Evolutionary conservation across 2,329 filamentous ascomycete genomes (phyloP).

Genomic region (Exophiala oligosperma): DNA sequence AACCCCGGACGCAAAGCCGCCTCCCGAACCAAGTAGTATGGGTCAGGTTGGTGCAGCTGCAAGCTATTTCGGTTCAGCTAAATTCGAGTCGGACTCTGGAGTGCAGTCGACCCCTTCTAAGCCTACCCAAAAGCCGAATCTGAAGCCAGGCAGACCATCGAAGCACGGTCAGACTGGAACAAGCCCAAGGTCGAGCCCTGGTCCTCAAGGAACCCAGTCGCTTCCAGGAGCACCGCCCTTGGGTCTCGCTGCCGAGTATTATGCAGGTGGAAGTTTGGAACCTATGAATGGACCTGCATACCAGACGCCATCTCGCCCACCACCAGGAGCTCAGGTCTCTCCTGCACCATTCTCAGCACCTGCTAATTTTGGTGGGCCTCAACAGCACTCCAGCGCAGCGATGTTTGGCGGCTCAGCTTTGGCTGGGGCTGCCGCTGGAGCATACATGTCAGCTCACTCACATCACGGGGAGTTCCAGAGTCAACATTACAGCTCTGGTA

Average conservation of each 20-base stretch:
- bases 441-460: constrained; percentile 40
- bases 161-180: constrained; percentile 29
- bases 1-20: constrained; percentile 52
- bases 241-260: constrained; percentile 22
- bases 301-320: constrained; percentile 20
- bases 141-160: constrained; percentile 2
- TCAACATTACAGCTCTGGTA: constrained; percentile 34
- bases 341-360: constrained; percentile 30
- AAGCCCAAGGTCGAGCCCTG: constrained; percentile 30
- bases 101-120: constrained; percentile 34
- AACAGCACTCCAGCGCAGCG: constrained; percentile 31
- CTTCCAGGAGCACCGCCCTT: constrained; percentile 5
- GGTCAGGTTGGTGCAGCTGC: constrained; percentile 55
- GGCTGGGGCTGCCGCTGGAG: constrained; percentile 42
- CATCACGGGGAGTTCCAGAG: constrained; percentile 37
- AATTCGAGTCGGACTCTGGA: constrained; percentile 23
- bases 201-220: background rate
- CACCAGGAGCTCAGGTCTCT: constrained; percentile 20
- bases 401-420: constrained; percentile 36
- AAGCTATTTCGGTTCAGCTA: constrained; percentile 50
- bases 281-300: constrained; percentile 1
- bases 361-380: constrained; percentile 5
- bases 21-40: constrained; percentile 57
- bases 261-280: constrained; percentile 7
- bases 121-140: constrained; percentile 29